Conservation (phyloP, 2,329 filamentous ascomycete genomes). For the Pseudogymnoascus sp. region DNA sequence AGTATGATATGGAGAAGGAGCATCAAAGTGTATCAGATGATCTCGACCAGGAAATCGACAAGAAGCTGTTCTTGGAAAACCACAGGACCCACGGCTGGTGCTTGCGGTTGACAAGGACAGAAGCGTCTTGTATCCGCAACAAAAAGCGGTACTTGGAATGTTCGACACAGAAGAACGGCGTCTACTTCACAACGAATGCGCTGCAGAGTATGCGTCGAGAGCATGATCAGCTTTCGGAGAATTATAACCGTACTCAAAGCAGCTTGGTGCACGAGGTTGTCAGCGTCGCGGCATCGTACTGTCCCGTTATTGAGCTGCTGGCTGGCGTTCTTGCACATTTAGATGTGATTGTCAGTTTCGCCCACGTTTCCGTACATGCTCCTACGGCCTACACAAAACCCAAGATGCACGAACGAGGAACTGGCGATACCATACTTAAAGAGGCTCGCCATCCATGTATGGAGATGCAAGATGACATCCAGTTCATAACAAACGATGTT, state of each 20-base stretch:
- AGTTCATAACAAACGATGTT: conserved; percentile 97
- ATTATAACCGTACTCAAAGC: conserved; percentile 89
- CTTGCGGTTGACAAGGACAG: conserved; percentile 82
- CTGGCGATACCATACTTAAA: conserved; percentile 79
- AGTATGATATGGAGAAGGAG: conserved; percentile 73
- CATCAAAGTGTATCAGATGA: conserved; percentile 69
- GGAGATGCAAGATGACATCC: conserved; percentile 97
- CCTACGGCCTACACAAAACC: conserved; percentile 86
- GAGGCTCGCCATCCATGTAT: conserved; percentile 95
- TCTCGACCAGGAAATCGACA: conserved; percentile 85
- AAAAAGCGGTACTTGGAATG: conserved; percentile 86
- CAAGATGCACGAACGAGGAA: conserved; percentile 78
- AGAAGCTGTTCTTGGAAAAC: conserved; percentile 96
- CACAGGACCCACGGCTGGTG: conserved; percentile 96
- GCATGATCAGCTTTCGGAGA: conserved; percentile 86
- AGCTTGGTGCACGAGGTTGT: conserved; percentile 90
- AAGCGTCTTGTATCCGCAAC: conserved; percentile 88
- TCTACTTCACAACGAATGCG: conserved; percentile 87
- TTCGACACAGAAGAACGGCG: conserved; percentile 96
- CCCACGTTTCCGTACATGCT: conserved; percentile 86
- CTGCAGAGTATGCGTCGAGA: conserved; percentile 77
- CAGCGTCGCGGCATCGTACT: conserved; percentile 86
- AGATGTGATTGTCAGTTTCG: conserved; percentile 89
- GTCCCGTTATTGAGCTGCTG: conserved; percentile 80
- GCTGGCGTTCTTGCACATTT: conserved; percentile 84